phyloP scores from a whole-genome alignment of 1,284 basidiomycete genomes.

The Ceraceosorus guamensis region DNA sequence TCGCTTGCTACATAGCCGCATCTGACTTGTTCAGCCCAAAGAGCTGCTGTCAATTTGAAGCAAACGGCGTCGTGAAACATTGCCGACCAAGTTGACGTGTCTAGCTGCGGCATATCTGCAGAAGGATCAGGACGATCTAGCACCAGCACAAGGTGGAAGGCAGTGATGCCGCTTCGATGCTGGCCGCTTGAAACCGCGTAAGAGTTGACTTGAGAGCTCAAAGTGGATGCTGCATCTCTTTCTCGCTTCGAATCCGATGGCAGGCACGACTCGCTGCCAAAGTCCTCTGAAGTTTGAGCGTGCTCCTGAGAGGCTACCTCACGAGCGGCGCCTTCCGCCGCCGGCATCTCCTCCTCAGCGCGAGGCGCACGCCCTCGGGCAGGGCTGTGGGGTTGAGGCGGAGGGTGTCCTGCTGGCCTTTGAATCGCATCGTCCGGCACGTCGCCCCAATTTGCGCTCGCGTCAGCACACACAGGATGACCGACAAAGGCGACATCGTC shows the following conservation, averaged over 20 bases:
- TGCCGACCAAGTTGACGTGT: slow-evolving; percentile 30
- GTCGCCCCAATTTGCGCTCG: slow-evolving; percentile 25
- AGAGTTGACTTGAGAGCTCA: too few relatives aligned
- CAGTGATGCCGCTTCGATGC: slow-evolving; percentile 11
- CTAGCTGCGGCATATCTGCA: slow-evolving; percentile 20
- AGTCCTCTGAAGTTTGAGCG: too few relatives aligned
- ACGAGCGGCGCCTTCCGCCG: not conserved
- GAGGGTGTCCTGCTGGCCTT: not conserved
- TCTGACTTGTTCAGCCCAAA: slow-evolving; percentile 37
- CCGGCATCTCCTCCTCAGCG: too few relatives aligned
- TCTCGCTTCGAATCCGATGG: too few relatives aligned
- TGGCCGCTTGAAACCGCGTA: not conserved
- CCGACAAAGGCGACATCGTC: slow-evolving; percentile 92
- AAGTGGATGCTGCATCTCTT: too few relatives aligned
- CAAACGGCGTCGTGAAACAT: slow-evolving; percentile 44
- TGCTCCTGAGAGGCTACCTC: not conserved
- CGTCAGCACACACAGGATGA: slow-evolving; percentile 76
- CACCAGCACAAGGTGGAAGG: slow-evolving; percentile 45
- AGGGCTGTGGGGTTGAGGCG: not conserved
- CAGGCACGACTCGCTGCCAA: not conserved
- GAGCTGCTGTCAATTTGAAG: slow-evolving; percentile 46
- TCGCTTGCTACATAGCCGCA: slow-evolving; percentile 31
- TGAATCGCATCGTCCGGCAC: slow-evolving; percentile 1
- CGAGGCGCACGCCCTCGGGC: not conserved
- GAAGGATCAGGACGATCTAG: slow-evolving; percentile 42